phyloP scores from a whole-genome alignment of 805 yeast genomes.

The Myxozyma neotropica region DNA sequence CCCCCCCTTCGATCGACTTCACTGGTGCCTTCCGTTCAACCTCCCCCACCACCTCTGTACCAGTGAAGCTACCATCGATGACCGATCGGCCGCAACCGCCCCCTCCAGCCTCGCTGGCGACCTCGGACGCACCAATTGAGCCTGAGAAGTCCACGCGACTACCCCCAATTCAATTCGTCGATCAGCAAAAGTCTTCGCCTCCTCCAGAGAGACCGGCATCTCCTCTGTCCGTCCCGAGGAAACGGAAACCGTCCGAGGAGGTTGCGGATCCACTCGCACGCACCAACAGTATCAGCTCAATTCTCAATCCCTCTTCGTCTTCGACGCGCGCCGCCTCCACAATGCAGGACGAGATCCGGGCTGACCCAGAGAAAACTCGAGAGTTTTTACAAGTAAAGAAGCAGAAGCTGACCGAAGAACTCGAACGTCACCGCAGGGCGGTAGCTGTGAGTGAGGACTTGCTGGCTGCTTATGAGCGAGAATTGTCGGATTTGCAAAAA shows the following conservation, averaged over 20 bases:
- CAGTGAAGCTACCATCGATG: slow-evolving; percentile 25
- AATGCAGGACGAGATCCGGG: slow-evolving; percentile 1
- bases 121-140: neutral
- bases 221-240: slow-evolving; percentile 4
- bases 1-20: slow-evolving; percentile 43
- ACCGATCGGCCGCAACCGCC: slow-evolving; percentile 9
- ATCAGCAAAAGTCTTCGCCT: slow-evolving; percentile 7
- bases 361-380: slow-evolving; percentile 25
- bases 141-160: slow-evolving; percentile 16
- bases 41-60: slow-evolving; percentile 12
- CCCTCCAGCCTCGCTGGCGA: slow-evolving; percentile 1
- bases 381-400: slow-evolving; percentile 43
- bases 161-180: slow-evolving; percentile 20
- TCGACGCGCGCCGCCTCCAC: neutral
- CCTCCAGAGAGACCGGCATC: neutral
- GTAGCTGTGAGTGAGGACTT: slow-evolving; percentile 38
- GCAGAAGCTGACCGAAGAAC: slow-evolving; percentile 42
- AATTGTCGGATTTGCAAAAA: slow-evolving; percentile 31
- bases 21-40: slow-evolving; percentile 43
- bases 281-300: slow-evolving; percentile 30
- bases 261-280: slow-evolving; percentile 8
- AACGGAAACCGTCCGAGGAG: slow-evolving; percentile 5
- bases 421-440: slow-evolving; percentile 37
- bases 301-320: slow-evolving; percentile 25
- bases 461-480: slow-evolving; percentile 40